Evolutionary conservation across 495 filamentous ascomycete genomes (phyloP).

Genomic region (Penicillium pancosmium): DNA sequence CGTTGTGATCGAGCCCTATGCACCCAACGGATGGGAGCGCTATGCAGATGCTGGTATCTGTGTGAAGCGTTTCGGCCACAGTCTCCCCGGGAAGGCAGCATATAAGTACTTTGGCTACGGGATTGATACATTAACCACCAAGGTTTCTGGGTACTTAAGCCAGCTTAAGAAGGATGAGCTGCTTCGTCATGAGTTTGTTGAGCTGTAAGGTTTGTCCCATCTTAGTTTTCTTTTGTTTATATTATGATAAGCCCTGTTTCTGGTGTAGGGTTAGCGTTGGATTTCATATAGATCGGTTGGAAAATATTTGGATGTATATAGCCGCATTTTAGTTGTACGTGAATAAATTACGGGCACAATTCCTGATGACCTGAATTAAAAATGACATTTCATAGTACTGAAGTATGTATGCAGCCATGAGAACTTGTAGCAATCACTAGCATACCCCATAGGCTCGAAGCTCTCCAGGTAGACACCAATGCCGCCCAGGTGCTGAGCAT

Average conservation of each 20-base stretch:
- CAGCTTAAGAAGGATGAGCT: constrained; percentile 34
- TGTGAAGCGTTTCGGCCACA: constrained; percentile 51
- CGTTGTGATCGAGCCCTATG: constrained; percentile 59
- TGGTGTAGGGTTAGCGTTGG: background rate
- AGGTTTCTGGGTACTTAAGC: constrained; percentile 48
- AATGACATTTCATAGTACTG: too few species aligned
- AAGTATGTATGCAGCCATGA: too few species aligned
- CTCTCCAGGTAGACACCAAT: too few species aligned
- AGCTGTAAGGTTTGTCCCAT: constrained; percentile 25
- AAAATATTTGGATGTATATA: background rate
- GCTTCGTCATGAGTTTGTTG: constrained; percentile 42
- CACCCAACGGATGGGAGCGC: constrained; percentile 59
- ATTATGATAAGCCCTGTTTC: background rate
- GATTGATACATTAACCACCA: constrained; percentile 42
- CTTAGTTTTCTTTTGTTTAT: background rate
- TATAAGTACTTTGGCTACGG: constrained; percentile 60
- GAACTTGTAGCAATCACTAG: too few species aligned
- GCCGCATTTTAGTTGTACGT: background rate
- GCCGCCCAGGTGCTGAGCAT: background rate
- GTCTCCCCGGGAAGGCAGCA: constrained; percentile 52
- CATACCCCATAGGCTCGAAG: too few species aligned
- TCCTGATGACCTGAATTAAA: background rate
- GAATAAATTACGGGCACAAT: background rate
- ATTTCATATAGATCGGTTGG: constrained; percentile 5
- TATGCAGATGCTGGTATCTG: constrained; percentile 57